Conservation (phyloP, 495 filamentous ascomycete genomes). For the Apiosordaria backusii region DNA sequence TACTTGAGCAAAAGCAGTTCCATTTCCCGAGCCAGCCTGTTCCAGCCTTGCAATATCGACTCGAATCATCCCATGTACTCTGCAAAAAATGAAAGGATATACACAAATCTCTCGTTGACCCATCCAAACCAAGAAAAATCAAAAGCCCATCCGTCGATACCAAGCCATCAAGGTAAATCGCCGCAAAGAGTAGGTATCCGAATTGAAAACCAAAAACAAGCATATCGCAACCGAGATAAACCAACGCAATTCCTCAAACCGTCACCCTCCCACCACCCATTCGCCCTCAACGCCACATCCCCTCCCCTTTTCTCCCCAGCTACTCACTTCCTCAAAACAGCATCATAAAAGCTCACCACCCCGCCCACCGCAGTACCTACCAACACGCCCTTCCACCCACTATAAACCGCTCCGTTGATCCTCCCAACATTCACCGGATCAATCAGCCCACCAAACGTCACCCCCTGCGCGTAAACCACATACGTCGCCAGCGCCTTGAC, state of each 20-base stretch:
- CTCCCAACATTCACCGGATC: slow-evolving; percentile 53
- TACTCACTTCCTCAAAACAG: slow-evolving; percentile 66
- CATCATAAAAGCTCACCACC: slow-evolving; percentile 75
- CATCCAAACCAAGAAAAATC: too few relatives aligned
- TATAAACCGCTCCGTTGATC: slow-evolving; percentile 65
- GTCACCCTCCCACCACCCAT: not conserved
- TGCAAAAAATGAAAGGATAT: too few relatives aligned
- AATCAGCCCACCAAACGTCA: slow-evolving; percentile 61
- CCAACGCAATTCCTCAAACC: not conserved
- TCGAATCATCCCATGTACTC: too few relatives aligned
- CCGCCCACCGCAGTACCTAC: slow-evolving; percentile 68
- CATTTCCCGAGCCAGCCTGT: too few relatives aligned
- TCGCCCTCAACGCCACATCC: not conserved
- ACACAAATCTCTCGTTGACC: too few relatives aligned
- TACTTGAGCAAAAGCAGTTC: too few relatives aligned
- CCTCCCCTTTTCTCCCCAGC: not conserved
- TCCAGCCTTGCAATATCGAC: too few relatives aligned
- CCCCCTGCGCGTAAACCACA: slow-evolving; percentile 69
- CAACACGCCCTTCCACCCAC: slow-evolving; percentile 65
- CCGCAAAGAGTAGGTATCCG: too few relatives aligned
- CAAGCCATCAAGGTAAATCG: too few relatives aligned
- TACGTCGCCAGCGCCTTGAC: slow-evolving; percentile 77
- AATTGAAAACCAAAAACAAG: too few relatives aligned
- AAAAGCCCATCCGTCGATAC: too few relatives aligned
- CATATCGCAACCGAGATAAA: too few relatives aligned